Conservation (phyloP, 2,329 filamentous ascomycete species). For the Calonectria leucothoes region DNA sequence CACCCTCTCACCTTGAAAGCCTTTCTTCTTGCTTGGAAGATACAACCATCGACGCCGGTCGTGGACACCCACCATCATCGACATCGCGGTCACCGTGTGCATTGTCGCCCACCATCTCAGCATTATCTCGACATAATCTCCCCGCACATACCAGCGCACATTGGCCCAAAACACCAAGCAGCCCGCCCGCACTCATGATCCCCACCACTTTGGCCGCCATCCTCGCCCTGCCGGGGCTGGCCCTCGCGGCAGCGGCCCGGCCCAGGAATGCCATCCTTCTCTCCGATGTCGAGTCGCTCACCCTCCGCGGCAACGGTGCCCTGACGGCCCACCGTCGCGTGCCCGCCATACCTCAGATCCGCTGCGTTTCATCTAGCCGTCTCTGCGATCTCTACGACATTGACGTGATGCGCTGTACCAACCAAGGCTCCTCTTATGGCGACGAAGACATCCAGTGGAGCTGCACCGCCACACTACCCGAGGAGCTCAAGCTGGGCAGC, state of each 20-base stretch:
- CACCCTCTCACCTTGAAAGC: neutral
- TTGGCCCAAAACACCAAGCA: conserved; percentile 1
- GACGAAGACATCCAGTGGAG: conserved; percentile 90
- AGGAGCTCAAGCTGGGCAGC: conserved; percentile 76
- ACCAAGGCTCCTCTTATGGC: conserved; percentile 84
- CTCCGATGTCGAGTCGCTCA: conserved; percentile 78
- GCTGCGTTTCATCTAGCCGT: conserved; percentile 75
- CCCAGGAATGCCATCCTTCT: conserved; percentile 67
- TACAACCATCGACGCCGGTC: neutral
- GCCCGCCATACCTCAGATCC: conserved; percentile 80
- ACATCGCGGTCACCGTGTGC: neutral
- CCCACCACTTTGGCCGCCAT: conserved; percentile 33
- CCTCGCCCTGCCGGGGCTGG: conserved; percentile 41
- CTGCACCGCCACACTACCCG: conserved; percentile 74
- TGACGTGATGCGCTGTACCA: conserved; percentile 89
- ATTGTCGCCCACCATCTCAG: neutral
- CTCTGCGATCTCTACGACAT: conserved; percentile 78
- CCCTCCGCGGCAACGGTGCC: conserved; percentile 72
- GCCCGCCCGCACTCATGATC: conserved; percentile 43
- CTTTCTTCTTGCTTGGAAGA: too few species aligned
- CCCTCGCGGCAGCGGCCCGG: conserved; percentile 40
- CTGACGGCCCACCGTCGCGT: conserved; percentile 83
- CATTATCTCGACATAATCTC: neutral
- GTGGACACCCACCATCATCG: neutral
- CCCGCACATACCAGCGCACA: neutral